Conservation (phyloP, 1,284 basidiomycete species). For the Boletus sp. region DNA sequence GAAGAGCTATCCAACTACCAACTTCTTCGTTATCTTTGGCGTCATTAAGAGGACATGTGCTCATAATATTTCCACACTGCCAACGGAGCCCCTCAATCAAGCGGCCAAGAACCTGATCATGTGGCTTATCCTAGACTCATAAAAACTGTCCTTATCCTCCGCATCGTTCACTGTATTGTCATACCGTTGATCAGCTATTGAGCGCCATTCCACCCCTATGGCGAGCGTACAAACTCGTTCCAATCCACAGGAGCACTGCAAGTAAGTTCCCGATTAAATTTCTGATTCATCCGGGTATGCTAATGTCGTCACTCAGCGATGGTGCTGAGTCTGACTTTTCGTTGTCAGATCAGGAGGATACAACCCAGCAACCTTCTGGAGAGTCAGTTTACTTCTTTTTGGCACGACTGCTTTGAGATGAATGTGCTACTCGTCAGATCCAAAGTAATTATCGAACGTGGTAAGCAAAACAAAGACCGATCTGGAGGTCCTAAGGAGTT, state of each 20-base stretch:
- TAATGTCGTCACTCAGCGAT: background rate
- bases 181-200: background rate
- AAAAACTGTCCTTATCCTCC: no score
- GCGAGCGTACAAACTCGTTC: no score
- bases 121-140: no score
- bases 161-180: no score
- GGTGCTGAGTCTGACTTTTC: background rate
- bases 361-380: background rate
- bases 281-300: background rate
- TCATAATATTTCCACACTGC: no score
- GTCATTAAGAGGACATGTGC: no score
- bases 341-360: background rate
- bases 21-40: no score
- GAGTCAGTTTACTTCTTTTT: background rate
- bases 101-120: no score
- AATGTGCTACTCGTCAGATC: background rate
- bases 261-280: conserved; percentile 2
- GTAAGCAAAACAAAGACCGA: fast-evolving
- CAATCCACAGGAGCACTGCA: background rate
- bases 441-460: conserved; percentile 10
- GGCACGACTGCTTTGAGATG: background rate
- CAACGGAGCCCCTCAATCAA: no score
- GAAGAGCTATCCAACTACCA: no score
- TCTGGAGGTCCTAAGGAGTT: background rate
- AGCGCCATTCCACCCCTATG: no score